These are phyloP conservation scores for Pseudogymnoascus sp. DNA, from an alignment of 2,329 filamentous ascomycete species.

Conservation along the genomic window DNA sequence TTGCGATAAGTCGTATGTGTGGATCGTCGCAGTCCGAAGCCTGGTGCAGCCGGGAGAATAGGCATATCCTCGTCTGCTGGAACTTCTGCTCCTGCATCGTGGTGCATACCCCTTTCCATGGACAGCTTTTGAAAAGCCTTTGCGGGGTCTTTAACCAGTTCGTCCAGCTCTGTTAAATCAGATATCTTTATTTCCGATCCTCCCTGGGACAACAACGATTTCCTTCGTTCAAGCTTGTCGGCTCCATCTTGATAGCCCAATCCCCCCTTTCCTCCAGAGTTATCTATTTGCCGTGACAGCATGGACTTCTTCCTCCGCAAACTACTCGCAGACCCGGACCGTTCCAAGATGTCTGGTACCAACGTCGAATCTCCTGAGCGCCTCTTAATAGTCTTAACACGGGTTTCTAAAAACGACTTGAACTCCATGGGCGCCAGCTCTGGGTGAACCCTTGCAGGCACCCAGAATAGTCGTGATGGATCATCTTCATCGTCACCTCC, in stretches of 20 bases:
- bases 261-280: slow-evolving; percentile 48
- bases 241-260: slow-evolving; percentile 76
- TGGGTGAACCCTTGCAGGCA: slow-evolving; percentile 87
- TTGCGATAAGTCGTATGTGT: slow-evolving; percentile 87
- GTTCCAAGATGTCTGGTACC: slow-evolving; percentile 47
- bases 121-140: slow-evolving; percentile 63
- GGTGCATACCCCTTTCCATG: slow-evolving; percentile 25
- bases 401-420: slow-evolving; percentile 90
- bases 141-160: slow-evolving; percentile 72
- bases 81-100: slow-evolving; percentile 30
- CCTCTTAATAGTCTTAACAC: slow-evolving; percentile 81
- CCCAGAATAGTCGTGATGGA: slow-evolving; percentile 85
- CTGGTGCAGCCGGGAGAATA: slow-evolving; percentile 70
- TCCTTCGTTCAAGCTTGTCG: slow-evolving; percentile 68
- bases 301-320: slow-evolving; percentile 88
- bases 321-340: slow-evolving; percentile 49
- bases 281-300: slow-evolving; percentile 86
- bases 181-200: slow-evolving; percentile 53
- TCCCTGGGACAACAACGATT: slow-evolving; percentile 51
- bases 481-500: slow-evolving; percentile 78
- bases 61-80: slow-evolving; percentile 63
- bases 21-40: slow-evolving; percentile 76
- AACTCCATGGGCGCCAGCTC: slow-evolving; percentile 94
- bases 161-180: slow-evolving; percentile 63
- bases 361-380: slow-evolving; percentile 66